Conservation (phyloP, 495 filamentous ascomycete species). For the Friedmanniomyces simplex region DNA sequence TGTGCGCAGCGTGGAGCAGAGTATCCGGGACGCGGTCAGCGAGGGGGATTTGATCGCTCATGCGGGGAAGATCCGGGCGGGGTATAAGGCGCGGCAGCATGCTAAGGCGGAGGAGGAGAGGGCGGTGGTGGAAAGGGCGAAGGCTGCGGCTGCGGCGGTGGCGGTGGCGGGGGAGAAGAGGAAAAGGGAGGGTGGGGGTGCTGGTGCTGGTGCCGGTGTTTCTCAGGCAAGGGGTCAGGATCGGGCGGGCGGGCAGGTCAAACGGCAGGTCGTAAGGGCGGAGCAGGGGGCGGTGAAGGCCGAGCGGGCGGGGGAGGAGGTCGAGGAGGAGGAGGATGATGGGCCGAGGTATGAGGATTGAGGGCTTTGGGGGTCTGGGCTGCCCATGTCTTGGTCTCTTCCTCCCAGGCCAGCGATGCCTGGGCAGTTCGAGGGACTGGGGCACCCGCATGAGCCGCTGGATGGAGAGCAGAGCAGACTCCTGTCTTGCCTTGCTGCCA, state of each 20-base stretch:
- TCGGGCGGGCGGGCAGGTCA: not conserved
- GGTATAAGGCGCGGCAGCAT: constrained; percentile 50
- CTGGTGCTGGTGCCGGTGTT: not conserved
- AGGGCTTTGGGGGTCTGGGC: not conserved
- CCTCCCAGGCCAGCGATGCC: not conserved
- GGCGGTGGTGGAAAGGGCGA: constrained; percentile 4
- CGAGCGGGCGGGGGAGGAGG: not conserved
- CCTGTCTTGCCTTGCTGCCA: no score
- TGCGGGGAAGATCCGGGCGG: constrained; percentile 51
- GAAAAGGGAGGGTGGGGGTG: not conserved
- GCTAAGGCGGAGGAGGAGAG: constrained; percentile 7
- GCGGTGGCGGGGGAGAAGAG: not conserved
- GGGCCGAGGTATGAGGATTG: constrained; percentile 19
- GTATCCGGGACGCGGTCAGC: constrained; percentile 64
- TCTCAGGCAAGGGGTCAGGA: not conserved
- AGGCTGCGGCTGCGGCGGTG: constrained; percentile 3
- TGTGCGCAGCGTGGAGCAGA: constrained; percentile 69
- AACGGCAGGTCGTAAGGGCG: not conserved
- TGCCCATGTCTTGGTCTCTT: not conserved
- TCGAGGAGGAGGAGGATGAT: constrained; percentile 13
- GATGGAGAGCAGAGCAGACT: not conserved
- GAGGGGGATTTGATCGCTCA: constrained; percentile 56
- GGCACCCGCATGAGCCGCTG: not conserved
- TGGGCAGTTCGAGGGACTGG: not conserved
- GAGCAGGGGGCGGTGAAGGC: not conserved